phyloP scores from a whole-genome alignment of 768 basidiomycete genomes.

The Pisolithus microcarpus region DNA sequence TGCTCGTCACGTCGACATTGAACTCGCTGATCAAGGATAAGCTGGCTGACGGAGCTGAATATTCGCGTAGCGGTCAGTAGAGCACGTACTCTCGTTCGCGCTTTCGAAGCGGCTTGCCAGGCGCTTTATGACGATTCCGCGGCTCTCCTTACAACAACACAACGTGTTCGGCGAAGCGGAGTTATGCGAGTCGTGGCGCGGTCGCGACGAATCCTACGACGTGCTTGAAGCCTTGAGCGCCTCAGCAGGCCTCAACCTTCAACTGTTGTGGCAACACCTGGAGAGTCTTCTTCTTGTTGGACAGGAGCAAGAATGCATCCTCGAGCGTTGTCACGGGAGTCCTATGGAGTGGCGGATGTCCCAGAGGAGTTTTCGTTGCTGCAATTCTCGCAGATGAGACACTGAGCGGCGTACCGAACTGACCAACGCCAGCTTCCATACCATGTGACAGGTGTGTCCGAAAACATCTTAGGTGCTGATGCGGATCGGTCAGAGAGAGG shows the following conservation, averaged over 20 bases:
- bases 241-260: constrained; percentile 30
- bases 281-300: constrained; percentile 33
- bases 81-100: constrained; percentile 41
- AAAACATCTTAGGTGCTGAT: constrained; percentile 8
- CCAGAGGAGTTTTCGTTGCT: constrained; percentile 30
- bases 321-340: constrained; percentile 31
- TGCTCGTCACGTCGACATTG: constrained; percentile 46
- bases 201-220: constrained; percentile 20
- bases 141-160: constrained; percentile 34
- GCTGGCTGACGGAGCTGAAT: constrained; percentile 30
- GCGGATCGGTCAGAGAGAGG: neutral
- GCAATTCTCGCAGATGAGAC: constrained; percentile 19
- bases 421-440: constrained; percentile 5
- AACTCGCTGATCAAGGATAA: constrained; percentile 30
- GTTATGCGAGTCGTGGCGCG: constrained; percentile 17
- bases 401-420: constrained; percentile 12
- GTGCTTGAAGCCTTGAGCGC: constrained; percentile 22
- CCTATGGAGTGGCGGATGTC: constrained; percentile 43
- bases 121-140: constrained; percentile 45
- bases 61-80: constrained; percentile 37
- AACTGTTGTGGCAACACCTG: constrained; percentile 30
- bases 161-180: constrained; percentile 25
- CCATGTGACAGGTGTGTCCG: constrained; percentile 7
- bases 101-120: constrained; percentile 42
- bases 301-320: constrained; percentile 33